Evolutionary conservation across 2,329 filamentous ascomycete species (phyloP).

Genomic region (Plectosphaerella plurivora): DNA sequence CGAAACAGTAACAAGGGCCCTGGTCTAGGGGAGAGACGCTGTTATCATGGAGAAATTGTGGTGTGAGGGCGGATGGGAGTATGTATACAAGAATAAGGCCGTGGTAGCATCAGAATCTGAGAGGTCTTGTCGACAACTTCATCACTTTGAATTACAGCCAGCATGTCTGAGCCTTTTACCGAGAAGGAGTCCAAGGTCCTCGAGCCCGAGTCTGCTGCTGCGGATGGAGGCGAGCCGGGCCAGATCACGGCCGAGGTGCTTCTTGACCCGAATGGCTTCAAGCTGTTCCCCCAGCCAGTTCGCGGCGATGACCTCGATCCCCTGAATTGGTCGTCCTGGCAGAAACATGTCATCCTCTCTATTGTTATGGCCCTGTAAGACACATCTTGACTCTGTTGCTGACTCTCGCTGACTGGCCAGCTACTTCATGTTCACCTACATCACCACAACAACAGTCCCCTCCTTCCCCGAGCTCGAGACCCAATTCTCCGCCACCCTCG

Average conservation of each 20-base stretch:
- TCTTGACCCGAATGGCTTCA: slow-evolving; percentile 17
- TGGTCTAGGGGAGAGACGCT: too few relatives aligned
- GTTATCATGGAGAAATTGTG: too few relatives aligned
- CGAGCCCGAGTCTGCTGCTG: not conserved
- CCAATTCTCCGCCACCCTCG: slow-evolving; percentile 37
- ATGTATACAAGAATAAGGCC: too few relatives aligned
- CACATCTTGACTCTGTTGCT: not conserved
- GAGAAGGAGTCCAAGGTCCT: not conserved
- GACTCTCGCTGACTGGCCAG: slow-evolving; percentile 17
- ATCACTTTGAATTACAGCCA: not conserved
- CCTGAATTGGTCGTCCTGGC: slow-evolving; percentile 44
- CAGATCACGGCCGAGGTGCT: slow-evolving; percentile 5
- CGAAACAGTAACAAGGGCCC: too few relatives aligned
- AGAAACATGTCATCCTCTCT: slow-evolving; percentile 42
- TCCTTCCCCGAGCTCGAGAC: slow-evolving; percentile 45
- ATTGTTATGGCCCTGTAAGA: slow-evolving; percentile 50
- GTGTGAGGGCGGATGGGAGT: too few relatives aligned
- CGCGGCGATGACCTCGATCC: slow-evolving; percentile 42
- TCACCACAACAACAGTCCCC: slow-evolving; percentile 52
- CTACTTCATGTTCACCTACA: slow-evolving; percentile 55
- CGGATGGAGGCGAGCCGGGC: not conserved
- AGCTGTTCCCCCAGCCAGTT: slow-evolving; percentile 30
- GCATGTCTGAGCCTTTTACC: not conserved
- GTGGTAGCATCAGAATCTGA: too few relatives aligned
- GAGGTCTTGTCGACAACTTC: too few relatives aligned